These are phyloP conservation scores for Amanita rubescens DNA, from an alignment of 768 basidiomycete genomes.

Conservation along the genomic window DNA sequence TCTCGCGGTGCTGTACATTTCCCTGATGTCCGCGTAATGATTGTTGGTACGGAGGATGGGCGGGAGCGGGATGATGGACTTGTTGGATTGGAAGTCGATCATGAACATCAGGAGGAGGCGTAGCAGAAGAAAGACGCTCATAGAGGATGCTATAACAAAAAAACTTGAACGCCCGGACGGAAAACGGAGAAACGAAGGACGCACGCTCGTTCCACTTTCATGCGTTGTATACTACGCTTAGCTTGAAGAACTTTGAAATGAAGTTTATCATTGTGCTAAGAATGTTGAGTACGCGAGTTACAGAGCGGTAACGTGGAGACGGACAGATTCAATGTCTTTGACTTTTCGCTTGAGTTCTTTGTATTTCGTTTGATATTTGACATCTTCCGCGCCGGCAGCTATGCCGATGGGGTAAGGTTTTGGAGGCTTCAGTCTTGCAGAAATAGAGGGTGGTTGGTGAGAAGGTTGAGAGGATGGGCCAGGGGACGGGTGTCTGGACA, in stretches of 20 bases:
- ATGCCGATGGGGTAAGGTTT: slow-evolving; percentile 51
- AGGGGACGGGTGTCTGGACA: slow-evolving; percentile 61
- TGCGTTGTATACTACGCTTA: slow-evolving; percentile 76
- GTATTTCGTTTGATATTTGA: slow-evolving; percentile 84
- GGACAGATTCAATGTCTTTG: slow-evolving; percentile 74
- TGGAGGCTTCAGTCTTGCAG: slow-evolving; percentile 43
- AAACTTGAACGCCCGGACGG: slow-evolving; percentile 5
- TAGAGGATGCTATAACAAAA: slow-evolving; percentile 51
- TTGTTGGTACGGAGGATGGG: slow-evolving; percentile 27
- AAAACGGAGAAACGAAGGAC: slow-evolving; percentile 27
- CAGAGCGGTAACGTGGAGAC: slow-evolving; percentile 22
- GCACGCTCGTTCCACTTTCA: slow-evolving; percentile 86
- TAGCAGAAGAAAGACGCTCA: slow-evolving; percentile 61
- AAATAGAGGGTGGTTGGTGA: slow-evolving; percentile 19
- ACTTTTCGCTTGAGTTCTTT: slow-evolving; percentile 85
- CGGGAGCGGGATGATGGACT: slow-evolving; percentile 25
- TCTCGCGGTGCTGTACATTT: slow-evolving; percentile 28
- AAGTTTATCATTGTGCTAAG: slow-evolving; percentile 83
- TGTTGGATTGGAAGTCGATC: slow-evolving; percentile 29
- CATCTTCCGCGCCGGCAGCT: slow-evolving; percentile 75
- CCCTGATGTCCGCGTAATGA: slow-evolving; percentile 27
- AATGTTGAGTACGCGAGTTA: background rate
- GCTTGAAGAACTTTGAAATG: slow-evolving; percentile 74
- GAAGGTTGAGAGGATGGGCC: slow-evolving; percentile 31
- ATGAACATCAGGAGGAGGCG: slow-evolving; percentile 46